Evolutionary conservation across 2,329 filamentous ascomycete species (phyloP).

Genomic region (Colletotrichum sp.): DNA sequence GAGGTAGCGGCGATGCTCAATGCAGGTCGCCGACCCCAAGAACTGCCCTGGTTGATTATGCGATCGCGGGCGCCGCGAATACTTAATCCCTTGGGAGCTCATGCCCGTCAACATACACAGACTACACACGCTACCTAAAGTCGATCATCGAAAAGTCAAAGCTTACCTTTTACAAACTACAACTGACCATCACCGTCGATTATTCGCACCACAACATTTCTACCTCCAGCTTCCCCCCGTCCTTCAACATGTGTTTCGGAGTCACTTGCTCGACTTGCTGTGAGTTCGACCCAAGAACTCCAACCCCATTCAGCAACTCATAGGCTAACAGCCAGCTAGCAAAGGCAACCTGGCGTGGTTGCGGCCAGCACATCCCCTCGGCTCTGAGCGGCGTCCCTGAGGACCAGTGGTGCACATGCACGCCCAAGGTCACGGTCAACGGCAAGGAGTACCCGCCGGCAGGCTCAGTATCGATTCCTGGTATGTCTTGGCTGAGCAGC

Average conservation of each 20-base stretch:
- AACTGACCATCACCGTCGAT: background rate
- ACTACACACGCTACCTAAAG: background rate
- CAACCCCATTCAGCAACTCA: background rate
- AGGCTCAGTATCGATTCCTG: conserved; percentile 42
- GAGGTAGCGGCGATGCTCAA: conserved; percentile 6
- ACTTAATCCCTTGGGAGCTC: conserved; percentile 2
- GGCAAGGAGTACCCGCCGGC: conserved; percentile 52
- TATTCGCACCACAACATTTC: background rate
- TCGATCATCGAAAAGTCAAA: background rate
- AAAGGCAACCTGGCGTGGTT: conserved; percentile 55
- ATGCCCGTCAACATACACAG: background rate
- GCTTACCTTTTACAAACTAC: background rate
- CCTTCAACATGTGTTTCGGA: conserved; percentile 43
- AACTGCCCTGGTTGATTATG: background rate
- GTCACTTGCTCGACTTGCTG: conserved; percentile 47
- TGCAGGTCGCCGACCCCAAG: conserved; percentile 16
- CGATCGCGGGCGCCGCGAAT: conserved; percentile 10
- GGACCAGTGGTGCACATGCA: conserved; percentile 53
- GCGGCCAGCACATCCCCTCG: conserved; percentile 50
- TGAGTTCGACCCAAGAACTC: conserved; percentile 26
- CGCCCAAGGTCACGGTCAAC: conserved; percentile 45
- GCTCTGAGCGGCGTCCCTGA: conserved; percentile 49
- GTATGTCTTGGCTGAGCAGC: conserved; percentile 39
- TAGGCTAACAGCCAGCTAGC: conserved; percentile 30
- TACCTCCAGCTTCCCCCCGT: background rate